Evolutionary conservation across 2,329 filamentous ascomycete genomes (phyloP), one percentile per base, ranked within the genome.

Genomic region (Clonostachys byssicola): DNA sequence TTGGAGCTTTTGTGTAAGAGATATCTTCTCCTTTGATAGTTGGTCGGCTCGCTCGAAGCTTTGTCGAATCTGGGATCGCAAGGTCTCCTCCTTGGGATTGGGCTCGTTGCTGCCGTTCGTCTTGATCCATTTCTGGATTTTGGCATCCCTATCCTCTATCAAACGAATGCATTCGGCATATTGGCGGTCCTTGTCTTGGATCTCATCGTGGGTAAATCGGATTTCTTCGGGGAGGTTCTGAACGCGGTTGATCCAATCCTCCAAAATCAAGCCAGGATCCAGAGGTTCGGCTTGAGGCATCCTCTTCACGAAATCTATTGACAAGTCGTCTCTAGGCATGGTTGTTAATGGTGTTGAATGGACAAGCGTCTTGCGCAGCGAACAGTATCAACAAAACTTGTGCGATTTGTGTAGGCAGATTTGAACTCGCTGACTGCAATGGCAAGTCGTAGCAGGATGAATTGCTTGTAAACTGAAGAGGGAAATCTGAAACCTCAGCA

Each of bases 171-270:
- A 85, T 43, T 89, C 83, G 59, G 81, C 74, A 55, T 89, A 86
- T 53, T 83, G 76, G 44, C 80, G 77, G 62, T 95, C 89, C 65
- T 92, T 92, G 62, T 88, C 85, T 60, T 83, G 76, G 52, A 92
- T 88, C 67, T 94, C 89, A 61, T 92, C 88, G 59, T 92, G 86
- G 52, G 92, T 77, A 69, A 92, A 91, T 17, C 85, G 84, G 50
- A 94, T 84, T 67, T 94, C 89, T 52, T 89, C 86, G 51, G 88
- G 88, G 30, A 92, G 75, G 59, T 94, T 94, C 57, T 87, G 83
- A 17, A 87, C 86, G 67, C 72, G 77, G 62, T 85, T 82, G 61
- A 86, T 81, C 75, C 87, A 92, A 64, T 91, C 86, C 64, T 92
- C 88, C 56, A 92, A 80, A 59, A 91, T 83, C 53, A 86, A 74